A percentile compares a stretch with the other conserved stretches of the same genome.
Evolutionary conservation across 2,329 filamentous ascomycete species (phyloP).

Genomic region (Ophiostoma montium): DNA sequence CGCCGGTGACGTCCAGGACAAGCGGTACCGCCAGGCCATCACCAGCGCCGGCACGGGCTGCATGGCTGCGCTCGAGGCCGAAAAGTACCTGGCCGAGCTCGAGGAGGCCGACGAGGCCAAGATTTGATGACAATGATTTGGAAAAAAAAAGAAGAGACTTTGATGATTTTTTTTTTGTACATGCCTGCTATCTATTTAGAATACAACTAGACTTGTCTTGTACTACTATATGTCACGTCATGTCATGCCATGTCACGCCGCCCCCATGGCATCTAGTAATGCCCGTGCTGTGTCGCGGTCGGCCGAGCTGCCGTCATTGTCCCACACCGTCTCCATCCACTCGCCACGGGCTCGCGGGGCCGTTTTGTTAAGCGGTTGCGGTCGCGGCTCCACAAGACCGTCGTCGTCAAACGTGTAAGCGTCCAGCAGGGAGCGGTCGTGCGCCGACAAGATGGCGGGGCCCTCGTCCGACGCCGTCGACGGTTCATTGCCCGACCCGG

Average conservation of each 20-base stretch:
- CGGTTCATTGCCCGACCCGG: constrained; percentile 13
- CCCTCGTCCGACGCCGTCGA: constrained; percentile 5
- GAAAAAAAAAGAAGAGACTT: no score
- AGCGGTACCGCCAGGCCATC: constrained; percentile 93
- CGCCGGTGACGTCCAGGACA: constrained; percentile 95
- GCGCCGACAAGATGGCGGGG: neutral
- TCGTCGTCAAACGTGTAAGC: neutral
- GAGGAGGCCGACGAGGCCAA: constrained; percentile 43
- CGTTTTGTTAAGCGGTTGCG: neutral
- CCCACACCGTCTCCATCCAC: constrained; percentile 26
- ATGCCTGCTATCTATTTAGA: neutral
- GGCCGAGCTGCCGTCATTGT: constrained; percentile 10
- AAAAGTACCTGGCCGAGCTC: constrained; percentile 75
- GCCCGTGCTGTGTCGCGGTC: constrained; percentile 26
- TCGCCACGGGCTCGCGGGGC: constrained; percentile 9
- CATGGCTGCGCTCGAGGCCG: constrained; percentile 87
- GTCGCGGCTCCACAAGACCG: neutral
- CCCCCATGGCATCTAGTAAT: constrained; percentile 23
- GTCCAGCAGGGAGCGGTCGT: neutral
- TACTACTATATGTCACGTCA: no score
- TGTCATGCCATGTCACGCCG: no score
- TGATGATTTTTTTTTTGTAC: neutral
- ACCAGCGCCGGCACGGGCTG: constrained; percentile 94
- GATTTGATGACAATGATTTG: constrained; percentile 1
- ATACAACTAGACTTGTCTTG: no score